Evolutionary conservation across 805 yeast species (phyloP).

Genomic region (Starmerella bombicola): DNA sequence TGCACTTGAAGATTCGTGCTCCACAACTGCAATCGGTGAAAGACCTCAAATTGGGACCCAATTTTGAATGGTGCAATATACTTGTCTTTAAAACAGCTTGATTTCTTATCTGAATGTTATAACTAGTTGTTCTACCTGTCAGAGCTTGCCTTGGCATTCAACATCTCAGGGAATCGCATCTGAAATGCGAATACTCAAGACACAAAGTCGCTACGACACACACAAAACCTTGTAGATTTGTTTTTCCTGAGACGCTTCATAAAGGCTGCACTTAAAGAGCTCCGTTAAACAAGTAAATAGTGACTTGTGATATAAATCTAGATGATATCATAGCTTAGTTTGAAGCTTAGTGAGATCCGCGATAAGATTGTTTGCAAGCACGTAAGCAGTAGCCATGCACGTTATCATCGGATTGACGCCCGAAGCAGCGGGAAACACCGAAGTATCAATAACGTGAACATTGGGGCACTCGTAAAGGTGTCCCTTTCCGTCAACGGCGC

Average conservation of each 20-base stretch:
- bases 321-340: slow-evolving; percentile 6
- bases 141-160: too few relatives aligned
- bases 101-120: too few relatives aligned
- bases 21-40: slow-evolving; percentile 31
- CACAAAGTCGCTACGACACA: too few relatives aligned
- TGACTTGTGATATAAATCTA: too few relatives aligned
- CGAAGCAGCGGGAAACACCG: slow-evolving; percentile 40
- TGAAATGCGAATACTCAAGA: too few relatives aligned
- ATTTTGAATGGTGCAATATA: slow-evolving; percentile 28
- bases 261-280: too few relatives aligned
- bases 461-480: slow-evolving; percentile 38
- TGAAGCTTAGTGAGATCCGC: slow-evolving; percentile 21
- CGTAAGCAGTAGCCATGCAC: slow-evolving; percentile 37
- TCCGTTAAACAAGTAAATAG: neutral
- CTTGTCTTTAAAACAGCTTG: slow-evolving; percentile 39
- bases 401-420: slow-evolving; percentile 46
- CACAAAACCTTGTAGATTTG: too few relatives aligned
- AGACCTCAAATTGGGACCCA: slow-evolving; percentile 21
- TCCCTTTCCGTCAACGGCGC: slow-evolving; percentile 37
- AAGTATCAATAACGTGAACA: slow-evolving; percentile 40
- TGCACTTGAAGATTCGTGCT: slow-evolving; percentile 38
- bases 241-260: too few relatives aligned
- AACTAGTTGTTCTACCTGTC: too few relatives aligned
- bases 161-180: too few relatives aligned
- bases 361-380: slow-evolving; percentile 32